Base-by-base conservation (phyloP, 805 yeast species). In the Cyberlindnera mrakii region DNA sequence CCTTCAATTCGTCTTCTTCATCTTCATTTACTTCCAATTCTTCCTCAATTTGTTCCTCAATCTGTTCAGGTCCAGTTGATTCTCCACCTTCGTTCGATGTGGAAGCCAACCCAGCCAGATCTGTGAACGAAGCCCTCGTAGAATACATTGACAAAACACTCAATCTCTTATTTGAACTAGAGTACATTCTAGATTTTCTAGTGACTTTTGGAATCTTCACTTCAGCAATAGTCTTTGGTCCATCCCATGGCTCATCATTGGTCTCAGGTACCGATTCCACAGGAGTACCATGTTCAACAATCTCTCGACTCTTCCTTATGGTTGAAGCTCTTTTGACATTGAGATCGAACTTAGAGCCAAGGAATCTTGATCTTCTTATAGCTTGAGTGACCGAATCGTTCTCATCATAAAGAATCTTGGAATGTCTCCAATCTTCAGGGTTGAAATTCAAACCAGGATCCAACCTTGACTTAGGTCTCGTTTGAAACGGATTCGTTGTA, bases 71-170 rank as follows among this genome's bases (percentile, higher is more conserved):
- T 16, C 50, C 29, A 23, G 10, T 23, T 23, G 27, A 16, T 52
- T 59, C 35, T 63, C 67, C 45, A 74, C 47, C 33, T 68, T 66
- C 16, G 68, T 23, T 23, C 27, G 27, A 23, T 23, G 27, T 23
- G 27, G 27, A 23, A 6, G 7, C 27, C 27, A 23, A 23, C 27
- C 13, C 64, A 16, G 74, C 75, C 54, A 82, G 67, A 55, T 83
- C 81, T 33, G 73, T 74, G 50, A 74, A 81, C 0, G 87, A 80
- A 37, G 73, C 77, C 48, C 74, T 78, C 3, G 89, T 78, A 1
- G 90, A 82, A 53, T 81, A 80, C 62, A 82, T 66, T 0, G 89
- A 81, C 34, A 84, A 60, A n/a, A 84, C 84, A 29, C 87, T 80
- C 42, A 82, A 66, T 56, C 93, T 73, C 62, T 80, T 84, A 55